Conservation (phyloP, 2,329 filamentous ascomycete genomes). For the Teratosphaeria epicoccoides region DNA sequence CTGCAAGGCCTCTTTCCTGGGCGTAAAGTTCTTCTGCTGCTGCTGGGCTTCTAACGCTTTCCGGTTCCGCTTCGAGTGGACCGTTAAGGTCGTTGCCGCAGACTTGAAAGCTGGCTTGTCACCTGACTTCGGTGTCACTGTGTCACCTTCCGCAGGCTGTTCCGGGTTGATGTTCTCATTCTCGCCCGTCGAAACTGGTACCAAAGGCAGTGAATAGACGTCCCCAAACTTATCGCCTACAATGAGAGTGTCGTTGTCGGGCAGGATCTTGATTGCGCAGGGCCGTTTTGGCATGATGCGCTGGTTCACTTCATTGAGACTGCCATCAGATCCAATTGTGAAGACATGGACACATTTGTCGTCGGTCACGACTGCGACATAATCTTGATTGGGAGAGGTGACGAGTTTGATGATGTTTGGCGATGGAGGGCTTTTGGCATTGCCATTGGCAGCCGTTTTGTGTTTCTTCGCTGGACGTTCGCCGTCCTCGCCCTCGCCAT, state of each 20-base stretch:
- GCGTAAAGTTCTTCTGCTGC: slow-evolving; percentile 34
- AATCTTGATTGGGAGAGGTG: slow-evolving; percentile 50
- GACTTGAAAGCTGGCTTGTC: slow-evolving; percentile 32
- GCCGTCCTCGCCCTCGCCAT: slow-evolving; percentile 6
- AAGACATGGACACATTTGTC: slow-evolving; percentile 88
- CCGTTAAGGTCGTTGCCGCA: slow-evolving; percentile 47
- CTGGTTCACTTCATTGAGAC: slow-evolving; percentile 57
- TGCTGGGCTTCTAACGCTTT: slow-evolving; percentile 47
- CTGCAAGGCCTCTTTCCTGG: slow-evolving; percentile 34
- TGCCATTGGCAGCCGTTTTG: slow-evolving; percentile 11
- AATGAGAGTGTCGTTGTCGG: slow-evolving; percentile 62
- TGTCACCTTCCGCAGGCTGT: slow-evolving; percentile 5
- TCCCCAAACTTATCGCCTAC: slow-evolving; percentile 94
- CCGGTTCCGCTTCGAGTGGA: slow-evolving; percentile 52
- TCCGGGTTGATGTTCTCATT: slow-evolving; percentile 23
- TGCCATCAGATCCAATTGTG: slow-evolving; percentile 50
- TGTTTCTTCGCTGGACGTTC: slow-evolving; percentile 24
- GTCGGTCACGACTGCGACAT: slow-evolving; percentile 72
- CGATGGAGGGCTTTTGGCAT: slow-evolving; percentile 20
- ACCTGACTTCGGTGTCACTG: not conserved
- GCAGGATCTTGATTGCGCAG: slow-evolving; percentile 60
- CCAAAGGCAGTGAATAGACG: slow-evolving; percentile 75
- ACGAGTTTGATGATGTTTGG: slow-evolving; percentile 61
- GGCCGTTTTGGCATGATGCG: slow-evolving; percentile 86
- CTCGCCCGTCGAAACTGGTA: slow-evolving; percentile 30